Percentiles rank a stretch among this genome's conserved stretches.
Conservation (phyloP, 1,139 yeast genomes). For the Pichia sp. region DNA sequence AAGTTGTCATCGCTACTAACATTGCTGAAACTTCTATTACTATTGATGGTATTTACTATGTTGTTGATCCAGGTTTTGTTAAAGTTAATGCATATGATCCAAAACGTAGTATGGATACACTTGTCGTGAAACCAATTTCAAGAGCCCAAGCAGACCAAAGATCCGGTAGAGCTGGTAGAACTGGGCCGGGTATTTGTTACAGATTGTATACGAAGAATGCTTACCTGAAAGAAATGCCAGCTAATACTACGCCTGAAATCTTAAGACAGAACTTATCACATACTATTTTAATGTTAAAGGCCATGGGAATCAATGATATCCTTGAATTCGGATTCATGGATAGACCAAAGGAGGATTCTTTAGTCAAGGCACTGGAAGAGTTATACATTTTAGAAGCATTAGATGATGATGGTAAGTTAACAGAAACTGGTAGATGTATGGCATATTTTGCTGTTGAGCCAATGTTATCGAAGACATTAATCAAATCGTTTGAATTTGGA, state of each 20-base stretch:
- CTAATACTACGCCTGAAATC: conserved; percentile 87
- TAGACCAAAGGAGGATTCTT: conserved; percentile 78
- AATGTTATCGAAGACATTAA: conserved; percentile 74
- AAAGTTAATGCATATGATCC: conserved; percentile 77
- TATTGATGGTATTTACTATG: conserved; percentile 75
- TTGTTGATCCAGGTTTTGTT: conserved; percentile 80
- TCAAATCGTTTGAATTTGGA: conserved; percentile 67
- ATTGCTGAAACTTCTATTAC: conserved; percentile 84
- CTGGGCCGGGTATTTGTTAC: conserved; percentile 82
- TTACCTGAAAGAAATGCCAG: conserved; percentile 72
- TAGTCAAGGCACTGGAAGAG: conserved; percentile 80
- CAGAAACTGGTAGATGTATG: conserved; percentile 76
- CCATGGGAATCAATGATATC: conserved; percentile 90
- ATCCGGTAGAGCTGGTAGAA: conserved; percentile 84
- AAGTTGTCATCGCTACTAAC: conserved; percentile 75
- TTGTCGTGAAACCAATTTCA: conserved; percentile 71
- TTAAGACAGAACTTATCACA: conserved; percentile 86
- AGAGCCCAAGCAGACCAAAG: conserved; percentile 84
- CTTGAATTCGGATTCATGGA: conserved; percentile 90
- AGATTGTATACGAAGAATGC: conserved; percentile 72
- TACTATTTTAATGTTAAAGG: conserved; percentile 86
- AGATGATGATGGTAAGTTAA: conserved; percentile 74
- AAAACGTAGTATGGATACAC: conserved; percentile 72
- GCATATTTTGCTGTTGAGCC: conserved; percentile 98
- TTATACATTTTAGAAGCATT: conserved; percentile 80